phyloP scores from a whole-genome alignment of 768 basidiomycete species.

The Boletus eberwhitei region DNA sequence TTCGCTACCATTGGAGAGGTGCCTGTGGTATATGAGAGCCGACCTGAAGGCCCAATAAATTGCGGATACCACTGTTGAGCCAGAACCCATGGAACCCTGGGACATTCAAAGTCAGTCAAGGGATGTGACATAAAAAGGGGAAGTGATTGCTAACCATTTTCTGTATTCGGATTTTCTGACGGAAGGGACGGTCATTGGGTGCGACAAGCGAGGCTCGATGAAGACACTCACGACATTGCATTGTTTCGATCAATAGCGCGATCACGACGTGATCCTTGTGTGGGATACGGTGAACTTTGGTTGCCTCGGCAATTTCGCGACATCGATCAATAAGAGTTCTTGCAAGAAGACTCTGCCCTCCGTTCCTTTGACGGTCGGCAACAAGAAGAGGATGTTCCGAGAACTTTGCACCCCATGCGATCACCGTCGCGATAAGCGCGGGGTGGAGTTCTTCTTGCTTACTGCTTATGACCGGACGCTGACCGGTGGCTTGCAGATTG shows the following conservation, averaged over 20 bases:
- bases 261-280: conserved; percentile 80
- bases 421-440: conserved; percentile 77
- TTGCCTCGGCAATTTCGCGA: conserved; percentile 80
- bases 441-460: conserved; percentile 54
- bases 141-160: conserved; percentile 50
- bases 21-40: conserved; percentile 13
- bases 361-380: conserved; percentile 68
- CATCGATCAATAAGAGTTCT: conserved; percentile 76
- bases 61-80: conserved; percentile 73
- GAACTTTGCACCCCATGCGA: conserved; percentile 93
- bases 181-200: conserved; percentile 5
- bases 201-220: not conserved
- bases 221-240: conserved; percentile 77
- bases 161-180: conserved; percentile 69
- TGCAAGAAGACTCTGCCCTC: conserved; percentile 73
- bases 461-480: conserved; percentile 18
- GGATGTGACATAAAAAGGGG: conserved; percentile 8
- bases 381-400: conserved; percentile 85
- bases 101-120: conserved; percentile 15
- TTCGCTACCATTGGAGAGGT: not conserved
- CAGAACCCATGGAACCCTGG: conserved; percentile 84
- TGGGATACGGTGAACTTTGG: conserved; percentile 82
- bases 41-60: conserved; percentile 75
- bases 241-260: conserved; percentile 73
- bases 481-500: conserved; percentile 36